These are phyloP conservation scores for Copromyces sp. DNA, from an alignment of 495 filamentous ascomycete species.

Conservation along the genomic window DNA sequence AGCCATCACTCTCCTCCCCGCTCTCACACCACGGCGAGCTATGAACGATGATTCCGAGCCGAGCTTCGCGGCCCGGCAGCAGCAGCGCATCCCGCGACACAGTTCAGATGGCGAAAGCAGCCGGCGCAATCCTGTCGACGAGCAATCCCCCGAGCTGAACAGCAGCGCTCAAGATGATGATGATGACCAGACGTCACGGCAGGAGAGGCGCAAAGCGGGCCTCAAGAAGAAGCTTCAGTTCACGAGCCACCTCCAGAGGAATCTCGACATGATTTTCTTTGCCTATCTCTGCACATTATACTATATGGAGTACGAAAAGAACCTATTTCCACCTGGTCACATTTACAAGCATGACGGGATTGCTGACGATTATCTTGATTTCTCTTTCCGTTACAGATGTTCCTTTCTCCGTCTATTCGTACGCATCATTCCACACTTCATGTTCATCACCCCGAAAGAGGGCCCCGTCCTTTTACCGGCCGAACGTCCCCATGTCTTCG, in stretches of 20 bases:
- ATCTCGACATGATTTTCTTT: slow-evolving; percentile 72
- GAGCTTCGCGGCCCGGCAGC: slow-evolving; percentile 41
- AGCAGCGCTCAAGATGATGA: slow-evolving; percentile 1
- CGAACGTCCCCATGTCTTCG: slow-evolving; percentile 56
- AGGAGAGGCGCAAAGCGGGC: slow-evolving; percentile 26
- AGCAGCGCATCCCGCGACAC: slow-evolving; percentile 18
- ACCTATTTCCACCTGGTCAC: not conserved
- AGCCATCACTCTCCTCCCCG: not conserved
- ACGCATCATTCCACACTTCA: slow-evolving; percentile 59
- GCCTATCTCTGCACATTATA: slow-evolving; percentile 73
- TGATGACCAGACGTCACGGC: not conserved
- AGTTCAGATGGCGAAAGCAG: slow-evolving; percentile 12
- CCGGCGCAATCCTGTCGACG: slow-evolving; percentile 11
- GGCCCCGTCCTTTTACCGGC: slow-evolving; percentile 45
- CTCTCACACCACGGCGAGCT: slow-evolving; percentile 31
- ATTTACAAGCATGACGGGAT: not conserved
- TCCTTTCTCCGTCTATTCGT: slow-evolving; percentile 63
- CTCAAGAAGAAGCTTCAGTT: slow-evolving; percentile 51
- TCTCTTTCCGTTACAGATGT: slow-evolving; percentile 43
- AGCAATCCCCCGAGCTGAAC: slow-evolving; percentile 10
- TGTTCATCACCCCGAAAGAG: slow-evolving; percentile 73
- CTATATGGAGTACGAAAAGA: slow-evolving; percentile 72
- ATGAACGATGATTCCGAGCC: slow-evolving; percentile 60
- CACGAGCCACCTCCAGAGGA: slow-evolving; percentile 58
- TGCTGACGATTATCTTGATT: not conserved